Conservation (phyloP, 495 filamentous ascomycete species). For the Jackrogersella multiformis region DNA sequence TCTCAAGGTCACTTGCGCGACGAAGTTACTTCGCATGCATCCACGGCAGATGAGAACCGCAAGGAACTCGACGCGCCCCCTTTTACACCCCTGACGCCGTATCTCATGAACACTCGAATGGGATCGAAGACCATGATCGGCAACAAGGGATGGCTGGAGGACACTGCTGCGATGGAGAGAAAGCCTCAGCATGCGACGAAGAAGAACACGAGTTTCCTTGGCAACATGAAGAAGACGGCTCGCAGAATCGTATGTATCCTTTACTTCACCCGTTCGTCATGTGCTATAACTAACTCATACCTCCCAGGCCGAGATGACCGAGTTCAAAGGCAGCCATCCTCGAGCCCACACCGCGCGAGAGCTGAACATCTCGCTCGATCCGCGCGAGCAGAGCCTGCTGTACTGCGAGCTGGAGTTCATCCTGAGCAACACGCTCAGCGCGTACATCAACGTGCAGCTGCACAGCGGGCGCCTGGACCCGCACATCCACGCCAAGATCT, state of each 20-base stretch:
- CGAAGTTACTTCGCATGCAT: neutral
- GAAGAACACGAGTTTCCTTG: conserved; percentile 48
- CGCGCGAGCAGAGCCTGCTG: conserved; percentile 57
- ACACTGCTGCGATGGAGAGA: conserved; percentile 43
- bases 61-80: conserved; percentile 15
- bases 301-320: conserved; percentile 41
- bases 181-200: conserved; percentile 29
- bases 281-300: conserved; percentile 23
- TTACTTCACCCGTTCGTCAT: neutral
- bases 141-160: conserved; percentile 59
- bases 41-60: neutral
- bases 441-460: conserved; percentile 52
- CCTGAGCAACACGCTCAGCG: conserved; percentile 48
- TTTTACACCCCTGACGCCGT: conserved; percentile 42
- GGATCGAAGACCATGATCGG: conserved; percentile 54
- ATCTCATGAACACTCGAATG: conserved; percentile 24
- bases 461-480: conserved; percentile 50
- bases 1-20: neutral
- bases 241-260: conserved; percentile 52
- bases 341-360: conserved; percentile 24
- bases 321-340: conserved; percentile 34
- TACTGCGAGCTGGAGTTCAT: conserved; percentile 58
- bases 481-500: conserved; percentile 47
- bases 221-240: conserved; percentile 52
- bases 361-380: conserved; percentile 51